Percentiles rank a stretch among this genome's conserved stretches.
phyloP scores from a whole-genome alignment of 139 green algal species.

The Tetraselmis chui region DNA sequence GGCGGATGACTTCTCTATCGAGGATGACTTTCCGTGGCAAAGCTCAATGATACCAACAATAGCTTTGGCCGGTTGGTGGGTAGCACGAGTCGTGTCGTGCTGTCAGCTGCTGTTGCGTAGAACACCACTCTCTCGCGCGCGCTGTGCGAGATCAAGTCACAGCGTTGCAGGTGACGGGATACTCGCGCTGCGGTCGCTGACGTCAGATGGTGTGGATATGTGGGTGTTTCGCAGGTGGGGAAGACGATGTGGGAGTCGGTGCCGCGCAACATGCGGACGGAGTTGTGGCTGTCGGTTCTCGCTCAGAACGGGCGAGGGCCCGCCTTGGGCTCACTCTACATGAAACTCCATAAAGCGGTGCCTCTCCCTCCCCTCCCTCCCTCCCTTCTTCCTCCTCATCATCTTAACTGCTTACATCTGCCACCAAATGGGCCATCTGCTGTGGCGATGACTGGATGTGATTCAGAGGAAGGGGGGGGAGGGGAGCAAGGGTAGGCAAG shows the following conservation, averaged over 20 bases:
- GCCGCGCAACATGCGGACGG: constrained; percentile 30
- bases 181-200: no score
- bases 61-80: no score
- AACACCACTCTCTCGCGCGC: no score
- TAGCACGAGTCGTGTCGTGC: no score
- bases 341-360: constrained; percentile 8
- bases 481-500: background rate
- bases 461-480: no score
- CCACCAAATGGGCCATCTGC: background rate
- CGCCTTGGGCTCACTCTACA: constrained; percentile 17
- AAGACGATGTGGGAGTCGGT: constrained; percentile 21
- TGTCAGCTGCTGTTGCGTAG: no score
- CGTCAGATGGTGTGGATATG: no score
- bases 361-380: background rate
- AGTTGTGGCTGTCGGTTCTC: constrained; percentile 45
- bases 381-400: background rate
- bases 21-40: no score
- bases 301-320: constrained; percentile 20
- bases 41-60: no score
- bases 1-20: no score
- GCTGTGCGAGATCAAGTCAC: no score
- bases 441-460: background rate
- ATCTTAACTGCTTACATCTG: background rate
- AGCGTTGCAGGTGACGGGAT: no score
- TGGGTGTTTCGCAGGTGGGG: constrained; percentile 37